Conservation (phyloP, 768 basidiomycete species). For the Phanerochaete carnosa region DNA sequence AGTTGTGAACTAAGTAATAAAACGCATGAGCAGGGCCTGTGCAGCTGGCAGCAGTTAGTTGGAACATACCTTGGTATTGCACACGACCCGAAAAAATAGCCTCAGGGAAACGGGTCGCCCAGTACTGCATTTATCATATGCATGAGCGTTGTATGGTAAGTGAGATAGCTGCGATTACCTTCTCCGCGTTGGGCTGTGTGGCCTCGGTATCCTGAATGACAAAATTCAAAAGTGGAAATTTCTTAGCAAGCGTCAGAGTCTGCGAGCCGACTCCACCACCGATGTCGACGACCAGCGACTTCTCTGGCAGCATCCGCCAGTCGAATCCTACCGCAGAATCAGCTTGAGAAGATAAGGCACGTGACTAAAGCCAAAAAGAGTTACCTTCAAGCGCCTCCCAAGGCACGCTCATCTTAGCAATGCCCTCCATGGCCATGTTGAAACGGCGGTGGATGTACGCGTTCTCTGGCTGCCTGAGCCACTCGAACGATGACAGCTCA, state of each 20-base stretch:
- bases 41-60: neutral
- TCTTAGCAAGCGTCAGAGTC: constrained; percentile 15
- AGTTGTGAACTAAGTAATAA: constrained; percentile 16
- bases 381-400: constrained; percentile 9
- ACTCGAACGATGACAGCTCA: constrained; percentile 15
- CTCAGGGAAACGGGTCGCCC: constrained; percentile 9
- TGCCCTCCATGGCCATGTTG: constrained; percentile 23
- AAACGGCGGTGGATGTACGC: constrained; percentile 18
- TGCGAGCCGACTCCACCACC: constrained; percentile 20
- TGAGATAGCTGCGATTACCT: constrained; percentile 9
- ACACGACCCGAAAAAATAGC: neutral
- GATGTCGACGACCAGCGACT: constrained; percentile 20
- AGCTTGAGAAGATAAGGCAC: too few species aligned
- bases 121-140: constrained; percentile 5
- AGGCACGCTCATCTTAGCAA: neutral
- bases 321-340: constrained; percentile 13
- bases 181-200: constrained; percentile 23
- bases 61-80: constrained; percentile 1
- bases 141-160: neutral
- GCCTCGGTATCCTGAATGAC: constrained; percentile 21
- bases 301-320: constrained; percentile 17
- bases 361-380: too few species aligned
- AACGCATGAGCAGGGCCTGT: neutral
- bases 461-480: constrained; percentile 25
- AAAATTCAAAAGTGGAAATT: constrained; percentile 11